Conservation (phyloP, 495 filamentous ascomycete species). For the Daldinia vernicosa region DNA sequence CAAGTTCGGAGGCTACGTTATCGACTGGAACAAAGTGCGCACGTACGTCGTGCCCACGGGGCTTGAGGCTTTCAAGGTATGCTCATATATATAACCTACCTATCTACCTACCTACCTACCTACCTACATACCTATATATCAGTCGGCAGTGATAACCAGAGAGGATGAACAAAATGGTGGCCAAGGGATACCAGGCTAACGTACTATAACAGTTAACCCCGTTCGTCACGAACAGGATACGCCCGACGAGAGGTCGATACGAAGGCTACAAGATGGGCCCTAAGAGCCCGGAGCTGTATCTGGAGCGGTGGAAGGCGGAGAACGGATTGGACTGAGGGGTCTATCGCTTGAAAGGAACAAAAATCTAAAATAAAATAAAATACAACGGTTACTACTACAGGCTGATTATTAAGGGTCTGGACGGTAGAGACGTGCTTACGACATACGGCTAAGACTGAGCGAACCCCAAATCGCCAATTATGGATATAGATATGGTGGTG, state of each 20-base stretch:
- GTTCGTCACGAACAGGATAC: conserved; percentile 77
- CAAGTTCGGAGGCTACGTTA: conserved; percentile 81
- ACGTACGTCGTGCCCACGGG: conserved; percentile 83
- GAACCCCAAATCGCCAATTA: not conserved
- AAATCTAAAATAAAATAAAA: not conserved
- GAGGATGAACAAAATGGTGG: not conserved
- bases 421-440: not conserved
- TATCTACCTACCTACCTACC: too few species aligned
- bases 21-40: conserved; percentile 87
- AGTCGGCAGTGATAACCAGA: too few species aligned
- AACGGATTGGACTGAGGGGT: conserved; percentile 67
- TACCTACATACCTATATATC: not conserved
- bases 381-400: not conserved
- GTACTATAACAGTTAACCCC: conserved; percentile 74
- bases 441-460: not conserved
- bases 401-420: not conserved
- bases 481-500: not conserved
- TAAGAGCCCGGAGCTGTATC: conserved; percentile 66
- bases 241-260: conserved; percentile 58
- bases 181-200: conserved; percentile 12
- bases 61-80: conserved; percentile 75
- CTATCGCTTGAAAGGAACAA: not conserved
- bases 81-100: not conserved
- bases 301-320: conserved; percentile 73
- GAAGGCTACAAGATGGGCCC: conserved; percentile 57